A percentile compares a stretch with the other conserved stretches of the same genome.
These are phyloP conservation scores for Penicillium bialowiezense DNA, from an alignment of 495 filamentous ascomycete genomes.

Conservation along the genomic window DNA sequence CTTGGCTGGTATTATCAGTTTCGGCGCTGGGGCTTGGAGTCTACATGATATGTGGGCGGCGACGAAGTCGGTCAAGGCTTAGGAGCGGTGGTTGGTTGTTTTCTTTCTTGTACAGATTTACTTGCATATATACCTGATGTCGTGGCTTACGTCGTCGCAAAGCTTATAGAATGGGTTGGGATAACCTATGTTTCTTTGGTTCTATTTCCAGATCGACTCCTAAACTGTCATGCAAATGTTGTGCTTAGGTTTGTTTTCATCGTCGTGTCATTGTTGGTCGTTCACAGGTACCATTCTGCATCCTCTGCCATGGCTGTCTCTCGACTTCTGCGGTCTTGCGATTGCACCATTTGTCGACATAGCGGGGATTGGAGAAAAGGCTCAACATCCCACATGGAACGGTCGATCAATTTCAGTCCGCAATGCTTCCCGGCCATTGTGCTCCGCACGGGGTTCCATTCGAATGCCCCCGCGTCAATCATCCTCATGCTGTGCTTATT, in stretches of 20 bases:
- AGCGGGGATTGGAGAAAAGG: conserved; percentile 17
- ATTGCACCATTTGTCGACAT: conserved; percentile 20
- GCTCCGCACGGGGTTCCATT: conserved; percentile 8
- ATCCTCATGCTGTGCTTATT: conserved; percentile 7
- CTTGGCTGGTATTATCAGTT: conserved; percentile 63
- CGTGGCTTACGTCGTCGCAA: background rate
- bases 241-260: background rate
- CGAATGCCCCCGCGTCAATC: conserved; percentile 24
- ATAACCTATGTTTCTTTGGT: background rate
- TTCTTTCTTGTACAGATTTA: conserved; percentile 9
- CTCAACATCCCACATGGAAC: conserved; percentile 15
- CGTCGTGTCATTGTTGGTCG: too few species aligned
- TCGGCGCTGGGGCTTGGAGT: conserved; percentile 52
- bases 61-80: conserved; percentile 31
- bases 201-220: background rate
- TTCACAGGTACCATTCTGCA: too few species aligned
- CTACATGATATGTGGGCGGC: conserved; percentile 36
- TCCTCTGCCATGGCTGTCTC: too few species aligned
- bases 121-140: conserved; percentile 8
- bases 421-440: background rate
- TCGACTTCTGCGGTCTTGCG: conserved; percentile 3
- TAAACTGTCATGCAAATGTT: too few species aligned
- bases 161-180: background rate
- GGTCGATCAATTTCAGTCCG: conserved; percentile 11
- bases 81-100: conserved; percentile 1